Conservation (phyloP, 495 filamentous ascomycete genomes). For the Tuber brumale region DNA sequence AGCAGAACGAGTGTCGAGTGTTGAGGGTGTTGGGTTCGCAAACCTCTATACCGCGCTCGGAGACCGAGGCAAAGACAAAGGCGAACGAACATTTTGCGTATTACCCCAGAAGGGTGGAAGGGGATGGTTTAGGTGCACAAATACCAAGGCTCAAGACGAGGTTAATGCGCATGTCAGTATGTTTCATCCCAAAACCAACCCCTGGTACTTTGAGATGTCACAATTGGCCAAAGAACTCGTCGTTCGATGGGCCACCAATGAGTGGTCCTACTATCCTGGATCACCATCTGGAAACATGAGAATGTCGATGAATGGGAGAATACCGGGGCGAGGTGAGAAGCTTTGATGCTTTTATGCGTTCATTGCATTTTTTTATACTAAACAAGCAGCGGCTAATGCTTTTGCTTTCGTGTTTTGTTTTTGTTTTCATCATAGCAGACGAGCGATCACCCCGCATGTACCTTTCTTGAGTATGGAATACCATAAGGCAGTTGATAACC, state of each 20-base stretch:
- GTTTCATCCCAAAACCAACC: constrained; percentile 76
- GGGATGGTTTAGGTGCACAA: constrained; percentile 51
- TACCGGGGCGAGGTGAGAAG: neutral
- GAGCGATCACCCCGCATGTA: neutral
- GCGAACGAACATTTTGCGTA: constrained; percentile 74
- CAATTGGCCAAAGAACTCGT: constrained; percentile 61
- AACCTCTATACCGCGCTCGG: constrained; percentile 83
- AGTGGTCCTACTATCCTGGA: constrained; percentile 24
- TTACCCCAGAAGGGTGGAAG: constrained; percentile 52
- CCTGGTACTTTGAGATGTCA: constrained; percentile 64
- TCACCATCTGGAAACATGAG: neutral
- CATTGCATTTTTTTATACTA: neutral
- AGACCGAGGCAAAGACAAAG: constrained; percentile 49
- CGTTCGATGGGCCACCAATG: constrained; percentile 52
- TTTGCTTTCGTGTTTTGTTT: neutral
- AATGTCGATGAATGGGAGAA: neutral
- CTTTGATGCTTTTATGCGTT: neutral
- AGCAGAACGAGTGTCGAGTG: constrained; percentile 52
- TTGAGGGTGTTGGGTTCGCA: constrained; percentile 62
- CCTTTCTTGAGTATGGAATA: neutral
- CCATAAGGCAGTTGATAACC: neutral
- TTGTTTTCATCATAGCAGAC: neutral
- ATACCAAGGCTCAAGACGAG: constrained; percentile 73
- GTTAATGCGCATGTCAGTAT: constrained; percentile 77
- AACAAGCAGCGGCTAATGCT: neutral